Base-by-base conservation (phyloP, 495 filamentous ascomycete species). In the Hypomontagnella submonticulosa region DNA sequence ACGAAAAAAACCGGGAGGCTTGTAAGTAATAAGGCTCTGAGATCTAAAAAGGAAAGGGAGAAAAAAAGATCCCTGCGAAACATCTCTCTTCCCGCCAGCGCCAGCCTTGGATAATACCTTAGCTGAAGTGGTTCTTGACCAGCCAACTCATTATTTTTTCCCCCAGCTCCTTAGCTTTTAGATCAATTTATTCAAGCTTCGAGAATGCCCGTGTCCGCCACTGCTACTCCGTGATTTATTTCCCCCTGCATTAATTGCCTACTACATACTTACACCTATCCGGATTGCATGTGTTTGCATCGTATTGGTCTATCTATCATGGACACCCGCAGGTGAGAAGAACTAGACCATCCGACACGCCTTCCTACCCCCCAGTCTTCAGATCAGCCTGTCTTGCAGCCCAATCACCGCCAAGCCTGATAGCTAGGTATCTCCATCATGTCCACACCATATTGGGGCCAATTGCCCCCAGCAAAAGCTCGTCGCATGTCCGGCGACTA, bases 231-330 rank as follows among this genome's bases (percentile, higher is more conserved):
- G 62, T 59, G 33, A 10, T 11, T 43, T 2, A 19, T 65, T 51
- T 51, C 37, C 61, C 66, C 66, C 66, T 70, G 61, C 66, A 57
- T 66, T 65, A 70, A 65, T 70, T 61, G 48, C 54, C 42, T 15
- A 27, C 52, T 55, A 62, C 48, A 42, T 59, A 54, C 51, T 20
- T 57, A 49, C 54, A 59, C 37, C 44, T 54, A 57, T 69, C 75
- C 70, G 71, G 57, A 60, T 70, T 68, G 75, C 77, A 81, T 83
- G 76, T 80, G 79, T 78, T 73, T 76, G 68, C 71, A 69, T 63
- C 66, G 71, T 73, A 83, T 81, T 81, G 78, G 80, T 68, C 69
- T 61, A 52, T 59, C 58, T 73, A 69, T 66, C 70, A 65, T 72
- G 72, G 73, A 58, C 58, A 56, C 71, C 65, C 74, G 75, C 75